Base-by-base conservation (phyloP, 139 green algal species). In the Micromonas pusilla region DNA sequence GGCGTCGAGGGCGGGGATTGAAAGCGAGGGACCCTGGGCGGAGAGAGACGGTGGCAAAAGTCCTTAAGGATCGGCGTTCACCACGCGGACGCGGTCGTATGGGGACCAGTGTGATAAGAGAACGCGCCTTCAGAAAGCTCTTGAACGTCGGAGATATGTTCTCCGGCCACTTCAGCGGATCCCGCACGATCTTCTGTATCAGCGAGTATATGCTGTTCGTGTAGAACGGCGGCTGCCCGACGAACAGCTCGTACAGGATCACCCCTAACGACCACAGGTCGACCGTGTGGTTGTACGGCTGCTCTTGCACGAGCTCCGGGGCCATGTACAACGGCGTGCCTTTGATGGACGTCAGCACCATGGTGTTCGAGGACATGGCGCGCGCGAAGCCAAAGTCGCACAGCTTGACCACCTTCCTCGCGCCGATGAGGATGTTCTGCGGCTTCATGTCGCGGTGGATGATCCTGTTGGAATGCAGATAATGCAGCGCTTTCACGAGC, bases 281-380 rank as follows among this genome's bases (percentile, higher is more conserved):
- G 6, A 93, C 93, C 82, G 81, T 89, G 78, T 89, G 85, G 76
- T 89, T 89, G 82, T 89, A 99, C 2, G 95, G 92, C 85, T 96
- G 89, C 83, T 99, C 95, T 80, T 98, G 93, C 62, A 99, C 94
- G 33, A 99, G 88, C 85, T 99, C 95, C 25, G 95, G 95, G 9
- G 95, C 95, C 86, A 99, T 99, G 90, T 99, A 99, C 54, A 99
- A 85, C 3, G 95, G 95, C 34, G 95, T 99, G 73, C 95, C 94
- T 87, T 98, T 97, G 78, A 97, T 96, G 70, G 85, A 93, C 0
- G 91, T 97, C 52, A 97, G 83, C 76, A 96, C 89, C 86, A 97
- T 92, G 20, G 95, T 98, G 81, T 91, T 92, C 77, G 74, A 86
- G 52, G 82, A 91, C 89, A 99, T 97, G 62, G 93, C 92, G 3